A percentile compares a stretch with the other conserved stretches of the same genome.
These are phyloP conservation scores for Podaxis sp. DNA, from an alignment of 768 basidiomycete species.

Conservation along the genomic window DNA sequence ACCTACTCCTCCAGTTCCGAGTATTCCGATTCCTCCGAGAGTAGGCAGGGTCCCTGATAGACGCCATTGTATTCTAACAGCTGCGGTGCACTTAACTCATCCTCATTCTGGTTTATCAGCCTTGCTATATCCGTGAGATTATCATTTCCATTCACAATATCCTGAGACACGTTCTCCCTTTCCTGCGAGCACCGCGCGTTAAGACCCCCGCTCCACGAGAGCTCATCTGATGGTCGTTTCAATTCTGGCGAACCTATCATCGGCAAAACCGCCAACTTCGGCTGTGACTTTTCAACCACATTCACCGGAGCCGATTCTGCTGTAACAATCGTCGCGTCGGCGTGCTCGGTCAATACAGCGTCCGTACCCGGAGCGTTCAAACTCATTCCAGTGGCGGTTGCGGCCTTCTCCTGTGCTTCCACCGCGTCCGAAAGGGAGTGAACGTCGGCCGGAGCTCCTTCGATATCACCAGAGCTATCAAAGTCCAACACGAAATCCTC, in stretches of 20 bases:
- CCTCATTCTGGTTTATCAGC: neutral
- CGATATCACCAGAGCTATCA: neutral
- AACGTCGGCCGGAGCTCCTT: neutral
- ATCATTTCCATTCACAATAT: neutral
- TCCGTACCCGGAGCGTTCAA: neutral
- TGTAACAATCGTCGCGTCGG: neutral
- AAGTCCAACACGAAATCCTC: neutral
- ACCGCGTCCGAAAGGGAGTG: neutral
- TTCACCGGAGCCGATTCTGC: neutral
- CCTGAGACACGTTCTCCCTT: neutral
- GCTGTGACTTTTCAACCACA: neutral
- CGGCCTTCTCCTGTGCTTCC: neutral
- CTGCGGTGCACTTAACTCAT: conserved; percentile 18
- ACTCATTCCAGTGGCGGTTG: neutral
- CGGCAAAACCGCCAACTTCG: neutral
- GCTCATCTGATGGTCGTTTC: neutral
- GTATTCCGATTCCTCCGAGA: conserved; percentile 21
- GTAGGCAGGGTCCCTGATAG: conserved; percentile 32
- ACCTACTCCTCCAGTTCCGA: conserved; percentile 17
- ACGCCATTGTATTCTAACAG: conserved; percentile 28
- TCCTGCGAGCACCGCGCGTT: neutral
- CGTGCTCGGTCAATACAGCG: neutral
- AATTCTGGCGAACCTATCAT: neutral
- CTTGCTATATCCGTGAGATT: neutral
- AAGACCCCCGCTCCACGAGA: neutral